These are phyloP conservation scores for Hyphopichia pseudoburtonii DNA, from an alignment of 1,139 yeast genomes.

Conservation along the genomic window DNA sequence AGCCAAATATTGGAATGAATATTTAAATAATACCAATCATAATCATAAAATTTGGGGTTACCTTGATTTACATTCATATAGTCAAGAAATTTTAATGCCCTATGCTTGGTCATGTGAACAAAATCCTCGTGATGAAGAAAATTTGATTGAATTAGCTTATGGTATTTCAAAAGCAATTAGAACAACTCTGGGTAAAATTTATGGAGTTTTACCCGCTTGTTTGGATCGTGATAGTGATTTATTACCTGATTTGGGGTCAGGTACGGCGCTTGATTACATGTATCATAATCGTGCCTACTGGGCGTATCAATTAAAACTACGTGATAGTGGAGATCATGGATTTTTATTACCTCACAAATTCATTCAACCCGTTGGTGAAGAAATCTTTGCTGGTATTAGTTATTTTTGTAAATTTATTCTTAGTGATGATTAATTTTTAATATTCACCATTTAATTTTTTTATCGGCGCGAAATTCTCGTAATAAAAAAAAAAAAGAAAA, in stretches of 20 bases:
- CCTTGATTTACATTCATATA: constrained; percentile 79
- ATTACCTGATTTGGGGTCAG: constrained; percentile 74
- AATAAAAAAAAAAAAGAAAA: background rate
- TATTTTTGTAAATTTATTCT: constrained; percentile 71
- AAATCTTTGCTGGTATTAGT: constrained; percentile 65
- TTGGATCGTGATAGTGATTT: constrained; percentile 71
- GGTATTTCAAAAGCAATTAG: constrained; percentile 77
- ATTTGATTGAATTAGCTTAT: constrained; percentile 75
- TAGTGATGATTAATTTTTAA: constrained; percentile 23
- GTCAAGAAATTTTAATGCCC: constrained; percentile 81
- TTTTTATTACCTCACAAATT: constrained; percentile 71
- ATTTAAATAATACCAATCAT: constrained; percentile 58
- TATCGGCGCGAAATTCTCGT: too few relatives aligned
- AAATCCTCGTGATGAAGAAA: constrained; percentile 76
- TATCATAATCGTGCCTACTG: constrained; percentile 77
- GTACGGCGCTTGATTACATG: constrained; percentile 82
- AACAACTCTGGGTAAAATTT: constrained; percentile 57
- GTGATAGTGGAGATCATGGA: constrained; percentile 85
- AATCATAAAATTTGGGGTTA: constrained; percentile 70
- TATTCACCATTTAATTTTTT: background rate
- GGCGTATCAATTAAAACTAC: constrained; percentile 80
- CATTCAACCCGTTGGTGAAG: constrained; percentile 76
- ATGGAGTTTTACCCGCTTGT: constrained; percentile 76
- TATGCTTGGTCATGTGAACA: constrained; percentile 77
- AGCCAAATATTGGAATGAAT: constrained; percentile 61